Percentiles rank a stretch among this genome's conserved stretches.
These are phyloP conservation scores for Venturia aucupariae DNA, from an alignment of 2,329 filamentous ascomycete genomes.

Conservation along the genomic window DNA sequence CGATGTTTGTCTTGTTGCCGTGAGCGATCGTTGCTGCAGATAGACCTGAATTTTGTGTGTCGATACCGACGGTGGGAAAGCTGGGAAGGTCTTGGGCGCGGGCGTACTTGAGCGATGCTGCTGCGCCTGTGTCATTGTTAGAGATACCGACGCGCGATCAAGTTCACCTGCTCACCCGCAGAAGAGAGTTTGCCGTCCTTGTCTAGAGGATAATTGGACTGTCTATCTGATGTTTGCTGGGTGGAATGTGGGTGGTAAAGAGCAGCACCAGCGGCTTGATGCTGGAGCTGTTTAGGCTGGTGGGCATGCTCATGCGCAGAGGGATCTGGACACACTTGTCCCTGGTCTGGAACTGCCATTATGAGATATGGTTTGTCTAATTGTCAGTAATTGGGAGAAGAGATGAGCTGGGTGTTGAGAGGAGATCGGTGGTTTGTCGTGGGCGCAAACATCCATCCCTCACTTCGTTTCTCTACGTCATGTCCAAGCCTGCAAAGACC, in stretches of 20 bases:
- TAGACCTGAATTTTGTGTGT: conserved; percentile 52
- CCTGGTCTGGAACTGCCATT: background rate
- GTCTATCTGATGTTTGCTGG: conserved; percentile 20
- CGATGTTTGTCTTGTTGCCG: conserved; percentile 55
- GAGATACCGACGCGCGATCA: background rate
- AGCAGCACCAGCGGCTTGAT: conserved; percentile 51
- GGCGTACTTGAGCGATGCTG: conserved; percentile 60
- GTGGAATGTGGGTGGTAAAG: conserved; percentile 41
- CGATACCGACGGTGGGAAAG: conserved; percentile 58
- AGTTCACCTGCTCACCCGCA: conserved; percentile 36
- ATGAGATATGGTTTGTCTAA: background rate
- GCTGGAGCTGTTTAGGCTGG: conserved; percentile 31
- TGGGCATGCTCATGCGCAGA: conserved; percentile 29
- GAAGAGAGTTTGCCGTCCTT: conserved; percentile 48
- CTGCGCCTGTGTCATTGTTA: conserved; percentile 35
- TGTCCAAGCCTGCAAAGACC: background rate
- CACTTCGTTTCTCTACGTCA: background rate
- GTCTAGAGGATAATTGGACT: conserved; percentile 32
- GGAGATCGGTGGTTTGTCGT: no score
- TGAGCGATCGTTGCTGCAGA: conserved; percentile 68
- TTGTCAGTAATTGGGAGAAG: background rate
- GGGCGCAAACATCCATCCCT: background rate
- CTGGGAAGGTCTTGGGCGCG: conserved; percentile 64
- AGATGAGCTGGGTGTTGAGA: background rate
- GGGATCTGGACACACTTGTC: conserved; percentile 33